Evolutionary conservation across 2,329 filamentous ascomycete species (phyloP).

Genomic region (Fusarium udum): DNA sequence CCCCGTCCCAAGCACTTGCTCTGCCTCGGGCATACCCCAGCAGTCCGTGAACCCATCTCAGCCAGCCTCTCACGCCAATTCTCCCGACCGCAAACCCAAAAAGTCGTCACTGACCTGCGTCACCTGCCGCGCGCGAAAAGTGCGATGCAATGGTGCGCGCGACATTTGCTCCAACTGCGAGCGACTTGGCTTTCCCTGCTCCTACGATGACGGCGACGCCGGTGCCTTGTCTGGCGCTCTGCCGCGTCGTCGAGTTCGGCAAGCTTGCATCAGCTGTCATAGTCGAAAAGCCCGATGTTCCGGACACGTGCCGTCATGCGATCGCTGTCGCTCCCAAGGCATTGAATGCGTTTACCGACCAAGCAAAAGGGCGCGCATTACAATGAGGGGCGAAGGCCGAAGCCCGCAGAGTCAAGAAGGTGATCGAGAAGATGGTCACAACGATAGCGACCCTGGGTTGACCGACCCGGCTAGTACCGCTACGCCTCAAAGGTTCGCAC

Average conservation of each 20-base stretch:
- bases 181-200: constrained; percentile 65
- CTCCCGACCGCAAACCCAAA: constrained; percentile 51
- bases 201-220: constrained; percentile 60
- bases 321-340: constrained; percentile 59
- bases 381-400: constrained; percentile 39
- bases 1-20: constrained; percentile 5
- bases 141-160: constrained; percentile 65
- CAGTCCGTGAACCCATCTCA: constrained; percentile 32
- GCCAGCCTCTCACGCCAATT: constrained; percentile 39
- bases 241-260: constrained; percentile 63
- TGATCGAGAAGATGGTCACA: constrained; percentile 47
- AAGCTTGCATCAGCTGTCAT: constrained; percentile 67
- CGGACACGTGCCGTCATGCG: constrained; percentile 65
- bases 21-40: constrained; percentile 21
- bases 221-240: constrained; percentile 56
- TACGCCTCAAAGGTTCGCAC: constrained; percentile 48
- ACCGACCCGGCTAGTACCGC: constrained; percentile 47
- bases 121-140: constrained; percentile 65
- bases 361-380: constrained; percentile 53
- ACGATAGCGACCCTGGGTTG: constrained; percentile 49
- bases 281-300: constrained; percentile 67
- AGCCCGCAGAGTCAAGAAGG: constrained; percentile 50
- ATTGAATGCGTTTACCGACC: constrained; percentile 66
- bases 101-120: constrained; percentile 61
- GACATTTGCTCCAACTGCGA: constrained; percentile 67